Evolutionary conservation across 352 stramenopile genomes (phyloP), one percentile per base, ranked within the genome.

Genomic region (Phytopythium chamaehyphon): DNA sequence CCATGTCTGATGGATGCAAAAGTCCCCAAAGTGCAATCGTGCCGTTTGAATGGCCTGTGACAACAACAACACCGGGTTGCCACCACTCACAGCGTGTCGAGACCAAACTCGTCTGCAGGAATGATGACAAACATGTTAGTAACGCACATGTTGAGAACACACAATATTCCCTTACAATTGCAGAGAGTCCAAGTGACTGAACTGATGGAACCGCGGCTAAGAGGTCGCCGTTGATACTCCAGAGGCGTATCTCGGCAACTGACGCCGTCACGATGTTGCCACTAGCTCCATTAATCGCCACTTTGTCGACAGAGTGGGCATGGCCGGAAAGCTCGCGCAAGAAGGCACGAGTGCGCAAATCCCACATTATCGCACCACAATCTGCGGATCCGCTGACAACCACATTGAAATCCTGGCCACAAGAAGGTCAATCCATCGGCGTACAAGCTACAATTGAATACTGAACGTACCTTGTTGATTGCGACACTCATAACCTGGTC

Each of bases 151-250:
- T 24, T 15, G n/a, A 55, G 50, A 9, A 2, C 8, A 35, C 15
- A 7, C 3, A 3, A 0, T 22, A 28, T 10, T 1, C 36, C 59
- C 68, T 57, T 82, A 92, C 81, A 40, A 90, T 81, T 14, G 57
- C 37, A 40, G 62, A 61, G 15, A 92, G 65, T 5, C 78, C 76
- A 23, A 83, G 71, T 1, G 54, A 16, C 46, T 63, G 33, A 10
- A 74, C 49, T 14, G 65, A 66, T 10, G 49, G 73, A 1, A 71
- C 78, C n/a, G 65, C 67, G 6, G 78, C 79, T 6, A 92, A 58
- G 7, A 92, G 58, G 45, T 92, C 82, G 1, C 82, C 82, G 23
- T 92, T 92, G 43, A 92, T 80, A 54, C 78, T 89, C 82, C 82
- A 92, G 2, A 90, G 38, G 3, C 82, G 77, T 7, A 92, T 14